A percentile compares a stretch with the other conserved stretches of the same genome.
Conservation (phyloP, 768 basidiomycete species). For the Trametes villosa region DNA sequence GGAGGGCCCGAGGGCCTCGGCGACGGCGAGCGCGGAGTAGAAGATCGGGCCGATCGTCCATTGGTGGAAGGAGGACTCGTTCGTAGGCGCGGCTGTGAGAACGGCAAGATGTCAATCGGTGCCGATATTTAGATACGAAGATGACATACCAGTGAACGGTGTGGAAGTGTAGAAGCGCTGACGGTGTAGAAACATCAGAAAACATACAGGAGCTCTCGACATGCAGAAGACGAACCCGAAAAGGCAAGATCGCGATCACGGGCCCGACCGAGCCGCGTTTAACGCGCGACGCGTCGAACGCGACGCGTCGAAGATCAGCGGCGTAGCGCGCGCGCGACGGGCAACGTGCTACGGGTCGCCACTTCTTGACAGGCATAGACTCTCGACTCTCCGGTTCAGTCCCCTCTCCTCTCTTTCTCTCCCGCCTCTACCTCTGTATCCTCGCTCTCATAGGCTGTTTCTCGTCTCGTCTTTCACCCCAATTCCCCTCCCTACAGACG, state of each 20-base stretch:
- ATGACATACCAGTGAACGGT: slow-evolving; percentile 53
- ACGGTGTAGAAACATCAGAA: neutral
- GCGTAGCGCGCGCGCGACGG: too few species aligned
- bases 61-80: slow-evolving; percentile 40
- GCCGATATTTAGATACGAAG: neutral
- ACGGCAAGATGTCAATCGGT: neutral
- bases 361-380: too few species aligned
- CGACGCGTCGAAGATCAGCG: too few species aligned
- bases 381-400: too few species aligned
- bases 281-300: too few species aligned
- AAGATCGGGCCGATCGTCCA: slow-evolving; percentile 56
- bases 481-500: neutral
- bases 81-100: slow-evolving; percentile 46
- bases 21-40: slow-evolving; percentile 50
- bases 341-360: too few species aligned
- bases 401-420: too few species aligned
- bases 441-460: neutral
- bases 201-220: neutral
- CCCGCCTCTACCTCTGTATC: too few species aligned
- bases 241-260: neutral
- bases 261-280: too few species aligned
- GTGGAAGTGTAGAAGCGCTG: neutral
- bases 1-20: slow-evolving; percentile 52
- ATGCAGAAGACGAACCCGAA: neutral
- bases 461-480: neutral